These are phyloP conservation scores for Ustulina deusta DNA, from an alignment of 2,329 filamentous ascomycete genomes.

Conservation along the genomic window DNA sequence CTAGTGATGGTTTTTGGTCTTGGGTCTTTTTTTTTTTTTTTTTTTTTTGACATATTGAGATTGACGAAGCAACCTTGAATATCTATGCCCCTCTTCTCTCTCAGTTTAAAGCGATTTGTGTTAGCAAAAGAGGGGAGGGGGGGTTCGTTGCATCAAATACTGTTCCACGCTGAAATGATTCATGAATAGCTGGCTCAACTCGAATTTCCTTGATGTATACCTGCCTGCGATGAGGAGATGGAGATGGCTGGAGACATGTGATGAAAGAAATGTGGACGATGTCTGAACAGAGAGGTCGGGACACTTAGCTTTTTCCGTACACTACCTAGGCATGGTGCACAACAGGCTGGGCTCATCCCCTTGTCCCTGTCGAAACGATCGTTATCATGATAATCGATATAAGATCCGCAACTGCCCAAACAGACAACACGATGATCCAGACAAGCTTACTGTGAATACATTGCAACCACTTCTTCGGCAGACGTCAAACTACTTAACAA, in stretches of 20 bases:
- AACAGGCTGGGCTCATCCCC: conserved; percentile 13
- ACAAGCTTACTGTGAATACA: conserved; percentile 32
- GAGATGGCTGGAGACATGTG: background rate
- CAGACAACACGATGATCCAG: conserved; percentile 23
- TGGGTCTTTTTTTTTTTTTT: too few relatives aligned
- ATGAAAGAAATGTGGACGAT: background rate
- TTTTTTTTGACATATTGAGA: background rate
- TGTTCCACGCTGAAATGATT: background rate
- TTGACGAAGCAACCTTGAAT: background rate
- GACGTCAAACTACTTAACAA: conserved; percentile 1
- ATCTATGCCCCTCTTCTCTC: background rate
- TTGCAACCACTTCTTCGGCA: background rate
- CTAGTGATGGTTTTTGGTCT: conserved; percentile 9
- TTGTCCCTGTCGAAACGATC: conserved; percentile 35
- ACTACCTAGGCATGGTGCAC: background rate
- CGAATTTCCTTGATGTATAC: background rate
- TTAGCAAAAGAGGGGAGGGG: background rate
- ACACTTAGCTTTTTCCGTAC: background rate
- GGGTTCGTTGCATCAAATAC: too few relatives aligned
- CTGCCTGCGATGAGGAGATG: background rate
- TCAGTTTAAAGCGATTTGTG: background rate
- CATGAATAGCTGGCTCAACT: background rate
- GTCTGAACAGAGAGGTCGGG: conserved; percentile 8
- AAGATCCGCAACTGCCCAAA: conserved; percentile 23
- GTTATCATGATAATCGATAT: conserved; percentile 22